Percentiles rank a stretch among this genome's conserved stretches.
Evolutionary conservation across 2,329 filamentous ascomycete species (phyloP).

Genomic region (Botryotinia convoluta): DNA sequence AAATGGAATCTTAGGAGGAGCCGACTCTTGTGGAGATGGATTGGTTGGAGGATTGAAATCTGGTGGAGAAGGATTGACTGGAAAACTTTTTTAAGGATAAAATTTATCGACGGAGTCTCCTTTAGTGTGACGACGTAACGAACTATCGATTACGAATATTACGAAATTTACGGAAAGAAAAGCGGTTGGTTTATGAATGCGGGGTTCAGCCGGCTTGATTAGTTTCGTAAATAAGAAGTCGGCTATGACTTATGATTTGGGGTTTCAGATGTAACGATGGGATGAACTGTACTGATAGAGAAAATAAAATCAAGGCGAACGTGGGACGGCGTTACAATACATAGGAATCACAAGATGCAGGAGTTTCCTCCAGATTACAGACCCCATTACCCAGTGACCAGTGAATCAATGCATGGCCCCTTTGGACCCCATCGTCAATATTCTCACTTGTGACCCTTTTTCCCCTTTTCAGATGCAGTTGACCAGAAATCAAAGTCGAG

Average conservation of each 20-base stretch:
- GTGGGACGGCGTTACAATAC: not conserved
- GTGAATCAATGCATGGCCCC: not conserved
- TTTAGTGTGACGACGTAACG: not conserved
- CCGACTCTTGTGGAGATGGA: not conserved
- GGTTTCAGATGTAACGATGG: too few relatives aligned
- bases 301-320: not conserved
- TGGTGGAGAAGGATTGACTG: slow-evolving; percentile 14
- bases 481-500: not conserved
- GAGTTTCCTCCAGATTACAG: not conserved
- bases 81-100: not conserved
- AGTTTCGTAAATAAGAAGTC: not conserved
- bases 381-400: not conserved
- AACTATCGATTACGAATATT: not conserved
- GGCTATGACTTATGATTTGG: not conserved
- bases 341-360: not conserved
- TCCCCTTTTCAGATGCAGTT: not conserved
- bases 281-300: not conserved
- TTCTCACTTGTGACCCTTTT: not conserved
- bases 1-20: slow-evolving; percentile 6
- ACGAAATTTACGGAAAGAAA: slow-evolving; percentile 3
- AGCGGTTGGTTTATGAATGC: not conserved
- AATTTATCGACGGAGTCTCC: not conserved
- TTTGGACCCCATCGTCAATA: not conserved
- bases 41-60: slow-evolving; percentile 15
- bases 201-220: not conserved